Evolutionary conservation across 208 protist species (phyloP), one percentile per base, ranked within the genome.

Genomic region (Vickermania spadyakhi): DNA sequence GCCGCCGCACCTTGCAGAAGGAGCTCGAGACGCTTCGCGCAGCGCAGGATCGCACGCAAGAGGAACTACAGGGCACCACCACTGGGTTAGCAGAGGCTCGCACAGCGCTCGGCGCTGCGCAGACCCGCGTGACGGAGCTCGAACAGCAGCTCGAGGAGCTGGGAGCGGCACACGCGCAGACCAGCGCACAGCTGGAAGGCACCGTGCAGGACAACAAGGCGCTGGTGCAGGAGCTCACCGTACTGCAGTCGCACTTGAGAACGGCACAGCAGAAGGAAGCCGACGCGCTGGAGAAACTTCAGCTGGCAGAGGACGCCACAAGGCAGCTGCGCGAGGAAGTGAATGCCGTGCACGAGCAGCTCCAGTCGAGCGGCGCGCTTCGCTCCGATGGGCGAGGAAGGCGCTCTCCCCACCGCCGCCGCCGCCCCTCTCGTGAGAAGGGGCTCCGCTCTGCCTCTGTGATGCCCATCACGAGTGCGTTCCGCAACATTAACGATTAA

Each of bases 121-220:
- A n/a, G n/a, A n/a, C n/a, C n/a, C n/a, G n/a, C n/a, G 11, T 45
- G 7, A 18, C 36, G 18, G 25, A 57, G 2, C 50, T 69, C 3
- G 50, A 61, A 1, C 52, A 58, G 36, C 70, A 71, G 36, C 62
- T 68, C n/a, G 13, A 58, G 1, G 63, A 56, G 1, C 42, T 82
- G 50, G 57, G 58, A 11, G 63, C 52, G 4, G 30, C 58, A 56
- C 55, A 70, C 21, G 42, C 23, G 21, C 55, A 1, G 18, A 58
- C 68, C 21, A 53, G 57, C 13, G 70, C 57, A 14, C 42, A 64
- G 28, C 64, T 74, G 21, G 26, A 62, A 0, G 60, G 29, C 11
- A 23, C 70, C 49, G 50, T 67, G 3, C 49, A 65, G 0, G 60
- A 60, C 25, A 22, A 55, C 2, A 2, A 21, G 41, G 51, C 60